These are phyloP conservation scores for Dothiorella sarmentorum DNA, from an alignment of 2,329 filamentous ascomycete genomes.

Conservation along the genomic window DNA sequence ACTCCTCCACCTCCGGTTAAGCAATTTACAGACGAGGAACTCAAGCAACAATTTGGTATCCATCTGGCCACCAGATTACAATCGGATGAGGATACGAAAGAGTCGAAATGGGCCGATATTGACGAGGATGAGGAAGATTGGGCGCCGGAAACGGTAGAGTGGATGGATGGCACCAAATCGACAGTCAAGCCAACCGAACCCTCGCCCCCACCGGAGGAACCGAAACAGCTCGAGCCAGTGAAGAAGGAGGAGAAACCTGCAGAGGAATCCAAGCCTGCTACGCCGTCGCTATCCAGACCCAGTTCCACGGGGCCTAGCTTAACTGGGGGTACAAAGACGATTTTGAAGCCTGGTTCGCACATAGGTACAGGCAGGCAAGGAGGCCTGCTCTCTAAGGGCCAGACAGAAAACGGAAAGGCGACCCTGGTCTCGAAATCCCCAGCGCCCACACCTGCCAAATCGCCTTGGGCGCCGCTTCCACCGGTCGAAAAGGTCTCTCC, in stretches of 20 bases:
- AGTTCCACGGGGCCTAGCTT: slow-evolving; percentile 27
- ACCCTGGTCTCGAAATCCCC: slow-evolving; percentile 71
- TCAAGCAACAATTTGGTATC: slow-evolving; percentile 79
- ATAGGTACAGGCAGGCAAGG: slow-evolving; percentile 44
- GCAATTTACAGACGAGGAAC: slow-evolving; percentile 81
- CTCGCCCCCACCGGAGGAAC: slow-evolving; percentile 32
- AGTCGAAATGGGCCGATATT: slow-evolving; percentile 85
- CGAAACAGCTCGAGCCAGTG: slow-evolving; percentile 8
- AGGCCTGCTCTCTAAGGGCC: slow-evolving; percentile 63
- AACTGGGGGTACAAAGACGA: slow-evolving; percentile 43
- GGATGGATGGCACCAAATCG: slow-evolving; percentile 84
- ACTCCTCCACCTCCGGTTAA: slow-evolving; percentile 67
- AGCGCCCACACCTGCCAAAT: slow-evolving; percentile 71
- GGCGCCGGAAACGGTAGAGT: slow-evolving; percentile 80
- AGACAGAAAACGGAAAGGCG: slow-evolving; percentile 59
- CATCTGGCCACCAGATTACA: slow-evolving; percentile 77
- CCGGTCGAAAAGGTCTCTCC: slow-evolving; percentile 80
- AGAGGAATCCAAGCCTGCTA: slow-evolving; percentile 39
- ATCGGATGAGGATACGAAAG: slow-evolving; percentile 67
- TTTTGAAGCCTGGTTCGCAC: slow-evolving; percentile 47
- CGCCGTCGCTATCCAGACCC: slow-evolving; percentile 29
- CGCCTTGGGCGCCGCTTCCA: slow-evolving; percentile 85
- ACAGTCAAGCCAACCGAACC: slow-evolving; percentile 60
- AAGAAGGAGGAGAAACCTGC: slow-evolving; percentile 26
- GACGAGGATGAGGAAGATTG: slow-evolving; percentile 79